These are phyloP conservation scores for Aspergillus incahuasiensis DNA, from an alignment of 495 filamentous ascomycete species.

Conservation along the genomic window DNA sequence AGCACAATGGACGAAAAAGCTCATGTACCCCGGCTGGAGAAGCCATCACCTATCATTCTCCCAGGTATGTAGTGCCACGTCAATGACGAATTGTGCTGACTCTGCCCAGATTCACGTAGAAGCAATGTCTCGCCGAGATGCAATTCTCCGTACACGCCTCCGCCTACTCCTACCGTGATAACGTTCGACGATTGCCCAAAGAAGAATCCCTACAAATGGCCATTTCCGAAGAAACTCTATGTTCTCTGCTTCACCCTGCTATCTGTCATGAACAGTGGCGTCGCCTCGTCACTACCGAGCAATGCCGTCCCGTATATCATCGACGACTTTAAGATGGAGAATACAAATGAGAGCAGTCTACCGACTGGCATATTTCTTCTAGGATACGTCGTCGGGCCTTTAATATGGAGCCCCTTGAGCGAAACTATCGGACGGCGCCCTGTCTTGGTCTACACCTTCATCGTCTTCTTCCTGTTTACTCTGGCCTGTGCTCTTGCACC, in stretches of 20 bases:
- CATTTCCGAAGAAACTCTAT: constrained; percentile 49
- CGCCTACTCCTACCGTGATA: background rate
- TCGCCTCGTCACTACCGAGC: constrained; percentile 64
- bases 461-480: constrained; percentile 61
- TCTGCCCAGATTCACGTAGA: background rate
- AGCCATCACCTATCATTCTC: no score
- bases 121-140: background rate
- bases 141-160: background rate
- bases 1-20: no score
- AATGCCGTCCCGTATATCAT: constrained; percentile 54
- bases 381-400: constrained; percentile 62
- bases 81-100: background rate
- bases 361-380: constrained; percentile 73
- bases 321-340: constrained; percentile 35
- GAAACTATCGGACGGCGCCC: constrained; percentile 65
- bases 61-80: background rate
- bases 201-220: constrained; percentile 10
- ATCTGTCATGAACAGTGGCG: constrained; percentile 66
- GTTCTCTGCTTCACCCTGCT: constrained; percentile 53
- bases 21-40: no score
- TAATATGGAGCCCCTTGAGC: constrained; percentile 65
- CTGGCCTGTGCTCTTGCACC: constrained; percentile 66
- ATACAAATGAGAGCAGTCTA: constrained; percentile 50
- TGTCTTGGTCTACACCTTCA: constrained; percentile 58
- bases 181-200: constrained; percentile 9